Conservation (phyloP, 768 basidiomycete genomes). For the Psilocybe cubensis region DNA sequence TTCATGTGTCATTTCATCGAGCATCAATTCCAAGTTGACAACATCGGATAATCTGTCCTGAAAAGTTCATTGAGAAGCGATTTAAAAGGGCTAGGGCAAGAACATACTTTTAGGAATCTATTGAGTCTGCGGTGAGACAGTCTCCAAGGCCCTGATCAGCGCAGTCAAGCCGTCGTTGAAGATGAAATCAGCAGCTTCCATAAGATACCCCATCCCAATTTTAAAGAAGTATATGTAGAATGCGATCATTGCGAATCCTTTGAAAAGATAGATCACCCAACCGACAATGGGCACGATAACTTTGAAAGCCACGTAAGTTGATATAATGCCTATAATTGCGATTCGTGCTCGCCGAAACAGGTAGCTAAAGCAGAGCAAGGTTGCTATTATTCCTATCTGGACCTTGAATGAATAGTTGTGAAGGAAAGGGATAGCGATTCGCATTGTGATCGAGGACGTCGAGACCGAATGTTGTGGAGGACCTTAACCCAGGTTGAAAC, state of each 20-base stretch:
- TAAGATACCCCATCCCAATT: conserved; percentile 27
- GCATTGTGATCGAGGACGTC: conserved; percentile 8
- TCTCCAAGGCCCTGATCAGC: conserved; percentile 15
- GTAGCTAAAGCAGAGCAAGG: conserved; percentile 32
- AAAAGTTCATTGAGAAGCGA: neutral
- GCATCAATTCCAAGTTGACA: too few species aligned
- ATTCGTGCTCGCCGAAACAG: conserved; percentile 28
- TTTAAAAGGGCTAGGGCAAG: neutral
- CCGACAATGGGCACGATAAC: conserved; percentile 23
- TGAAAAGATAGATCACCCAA: conserved; percentile 29
- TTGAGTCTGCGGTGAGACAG: neutral
- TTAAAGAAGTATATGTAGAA: conserved; percentile 40
- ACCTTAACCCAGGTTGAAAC: too few species aligned
- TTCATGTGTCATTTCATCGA: too few species aligned
- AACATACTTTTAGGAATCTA: neutral
- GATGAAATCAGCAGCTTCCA: conserved; percentile 19
- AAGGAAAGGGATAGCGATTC: conserved; percentile 27
- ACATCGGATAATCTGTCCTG: too few species aligned
- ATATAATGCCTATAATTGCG: conserved; percentile 22
- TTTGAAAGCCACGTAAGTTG: conserved; percentile 31
- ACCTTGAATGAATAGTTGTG: conserved; percentile 30
- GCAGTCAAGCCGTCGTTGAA: conserved; percentile 17
- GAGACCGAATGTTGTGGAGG: too few species aligned
- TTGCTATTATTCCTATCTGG: conserved; percentile 29
- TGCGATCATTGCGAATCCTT: conserved; percentile 35